Evolutionary conservation across 164 flowering plant genomes (phyloP), one percentile per base, ranked within the genome.

Genomic region (Tinospora cordifolia): DNA sequence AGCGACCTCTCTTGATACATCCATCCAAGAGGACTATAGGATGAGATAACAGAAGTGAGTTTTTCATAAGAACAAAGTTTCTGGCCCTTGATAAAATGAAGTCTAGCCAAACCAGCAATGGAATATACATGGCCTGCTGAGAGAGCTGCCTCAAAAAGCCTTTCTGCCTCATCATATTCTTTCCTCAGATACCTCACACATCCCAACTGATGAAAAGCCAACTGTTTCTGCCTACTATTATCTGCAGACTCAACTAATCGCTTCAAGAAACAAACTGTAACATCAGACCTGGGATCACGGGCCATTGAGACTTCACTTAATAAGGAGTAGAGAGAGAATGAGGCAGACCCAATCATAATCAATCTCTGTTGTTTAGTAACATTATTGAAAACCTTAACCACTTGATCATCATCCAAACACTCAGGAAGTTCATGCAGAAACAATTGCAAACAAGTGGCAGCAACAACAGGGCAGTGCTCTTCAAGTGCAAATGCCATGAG

Each of bases 1-100:
- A 94, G 72, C 11, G 97, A 89, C 66, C 99, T 84, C 80, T 94
- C 99, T 73, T 90, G 99, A 73, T 89, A 83, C 97, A 95, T 92
- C 98, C 99, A 92, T 71, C 99, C 99, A 60, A 81, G 92, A 4
- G 95, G 92, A 21, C 76, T 66, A 71, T 41, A 73, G 41, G 93
- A 84, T 63, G 88, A 85, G 57, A 95, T 86, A n/a, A 87, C 83
- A 63, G 90, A 81, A 74, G 84, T 86, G 62, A 95, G 84, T 71
- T 86, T 88, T 72, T 89, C 87, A 70, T 84, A 89, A 19, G 98
- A 77, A 78, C 78, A 69, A 72, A 65, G 75, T 69, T 77, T 85
- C 40, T 77, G 74, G 54, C 95, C 97, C 78, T 74, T 84, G 6
- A 84, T 79, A 75, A 68, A 75, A 70, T 76, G 79, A 30, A 95